Conservation (phyloP, 23 red algal species). For the Chondrus crispus region DNA sequence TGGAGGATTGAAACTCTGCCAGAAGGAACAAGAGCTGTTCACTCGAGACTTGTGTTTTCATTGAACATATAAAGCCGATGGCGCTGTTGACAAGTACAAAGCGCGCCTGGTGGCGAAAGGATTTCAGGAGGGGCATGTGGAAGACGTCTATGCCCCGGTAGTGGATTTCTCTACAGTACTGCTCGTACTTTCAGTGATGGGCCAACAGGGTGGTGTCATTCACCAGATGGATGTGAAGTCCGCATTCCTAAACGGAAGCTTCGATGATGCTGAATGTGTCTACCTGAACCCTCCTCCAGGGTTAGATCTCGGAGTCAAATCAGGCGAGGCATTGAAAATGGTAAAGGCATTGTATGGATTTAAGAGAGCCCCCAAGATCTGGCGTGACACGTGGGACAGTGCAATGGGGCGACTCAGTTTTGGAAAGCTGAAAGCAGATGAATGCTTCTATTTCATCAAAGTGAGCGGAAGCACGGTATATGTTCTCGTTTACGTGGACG, state of each 20-base stretch:
- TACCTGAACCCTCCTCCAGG: not conserved
- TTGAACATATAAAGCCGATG: not conserved
- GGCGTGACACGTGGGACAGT: not conserved
- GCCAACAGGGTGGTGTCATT: not conserved
- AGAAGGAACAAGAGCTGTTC: not conserved
- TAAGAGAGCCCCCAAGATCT: not conserved
- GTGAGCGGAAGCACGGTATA: not conserved
- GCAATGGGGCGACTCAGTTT: not conserved
- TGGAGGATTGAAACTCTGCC: not conserved
- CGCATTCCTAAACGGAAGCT: not conserved
- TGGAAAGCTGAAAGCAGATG: not conserved
- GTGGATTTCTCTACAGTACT: not conserved
- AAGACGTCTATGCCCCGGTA: not conserved
- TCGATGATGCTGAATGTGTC: not conserved
- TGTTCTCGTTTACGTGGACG: not conserved
- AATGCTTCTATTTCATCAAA: not conserved
- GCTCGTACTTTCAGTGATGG: not conserved
- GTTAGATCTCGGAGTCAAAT: not conserved
- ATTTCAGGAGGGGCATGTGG: not conserved
- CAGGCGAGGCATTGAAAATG: not conserved
- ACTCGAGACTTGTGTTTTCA: not conserved
- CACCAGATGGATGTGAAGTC: not conserved
- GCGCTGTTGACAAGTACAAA: not conserved
- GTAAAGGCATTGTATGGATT: not conserved
- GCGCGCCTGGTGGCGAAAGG: constrained; percentile 3